phyloP scores from a whole-genome alignment of 768 basidiomycete species.

The Hygrocybe coccinea region DNA sequence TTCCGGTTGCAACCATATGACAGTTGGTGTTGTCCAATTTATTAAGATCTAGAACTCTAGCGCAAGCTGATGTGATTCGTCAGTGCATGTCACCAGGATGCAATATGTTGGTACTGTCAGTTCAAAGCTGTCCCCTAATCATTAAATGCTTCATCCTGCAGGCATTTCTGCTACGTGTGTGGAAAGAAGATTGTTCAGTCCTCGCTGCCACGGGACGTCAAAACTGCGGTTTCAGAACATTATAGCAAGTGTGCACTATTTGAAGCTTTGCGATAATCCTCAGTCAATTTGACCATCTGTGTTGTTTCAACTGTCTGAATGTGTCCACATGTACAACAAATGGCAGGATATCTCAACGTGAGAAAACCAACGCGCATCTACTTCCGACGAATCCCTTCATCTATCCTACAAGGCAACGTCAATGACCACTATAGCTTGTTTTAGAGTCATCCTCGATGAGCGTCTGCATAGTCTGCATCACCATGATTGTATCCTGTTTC shows the following conservation, averaged over 20 bases:
- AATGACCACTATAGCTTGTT: too few species aligned
- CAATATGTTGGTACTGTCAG: constrained; percentile 35
- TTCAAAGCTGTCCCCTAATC: background rate
- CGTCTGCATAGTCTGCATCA: too few species aligned
- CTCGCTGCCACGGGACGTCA: constrained; percentile 1
- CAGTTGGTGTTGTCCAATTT: constrained; percentile 33
- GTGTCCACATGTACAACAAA: too few species aligned
- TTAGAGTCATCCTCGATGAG: too few species aligned
- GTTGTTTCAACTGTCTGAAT: too few species aligned
- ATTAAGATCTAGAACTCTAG: background rate
- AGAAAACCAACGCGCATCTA: too few species aligned
- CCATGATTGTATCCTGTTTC: too few species aligned
- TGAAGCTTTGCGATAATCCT: constrained; percentile 1
- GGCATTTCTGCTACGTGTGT: constrained; percentile 13
- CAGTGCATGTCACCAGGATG: constrained; percentile 55
- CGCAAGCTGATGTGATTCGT: background rate
- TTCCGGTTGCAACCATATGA: constrained; percentile 57
- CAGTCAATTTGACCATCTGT: too few species aligned
- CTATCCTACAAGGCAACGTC: too few species aligned
- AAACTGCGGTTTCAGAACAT: constrained; percentile 1
- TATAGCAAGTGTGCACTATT: constrained; percentile 9
- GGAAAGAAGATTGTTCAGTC: constrained; percentile 10
- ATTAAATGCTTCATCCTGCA: background rate
- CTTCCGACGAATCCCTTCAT: too few species aligned
- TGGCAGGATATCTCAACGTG: too few species aligned